phyloP scores from a whole-genome alignment of 2,329 filamentous ascomycete genomes.

The Pseudocercospora ulei region DNA sequence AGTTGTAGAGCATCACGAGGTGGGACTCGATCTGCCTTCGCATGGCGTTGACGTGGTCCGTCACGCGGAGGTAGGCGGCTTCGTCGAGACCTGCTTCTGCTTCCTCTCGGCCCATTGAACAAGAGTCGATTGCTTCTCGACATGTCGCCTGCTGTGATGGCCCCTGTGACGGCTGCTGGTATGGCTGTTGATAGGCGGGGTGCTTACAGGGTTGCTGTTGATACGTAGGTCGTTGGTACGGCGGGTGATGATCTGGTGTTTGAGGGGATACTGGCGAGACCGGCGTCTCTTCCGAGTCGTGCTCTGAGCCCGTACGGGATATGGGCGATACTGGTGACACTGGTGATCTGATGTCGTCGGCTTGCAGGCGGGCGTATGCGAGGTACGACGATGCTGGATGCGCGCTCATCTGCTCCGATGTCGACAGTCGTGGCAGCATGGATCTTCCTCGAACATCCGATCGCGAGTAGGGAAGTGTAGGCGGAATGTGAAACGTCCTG shows the following conservation, averaged over 20 bases:
- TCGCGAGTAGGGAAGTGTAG: conserved; percentile 21
- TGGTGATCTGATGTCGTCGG: conserved; percentile 9
- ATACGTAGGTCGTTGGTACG: no score
- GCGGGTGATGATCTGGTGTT: conserved; percentile 2
- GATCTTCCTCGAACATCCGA: conserved; percentile 8
- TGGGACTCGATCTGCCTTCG: conserved; percentile 32
- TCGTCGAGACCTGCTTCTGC: conserved; percentile 10
- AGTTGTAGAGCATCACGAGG: conserved; percentile 31
- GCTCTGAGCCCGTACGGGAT: conserved; percentile 4
- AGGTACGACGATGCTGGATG: background rate
- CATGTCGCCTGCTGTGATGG: background rate
- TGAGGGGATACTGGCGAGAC: conserved; percentile 5
- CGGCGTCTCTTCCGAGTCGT: background rate
- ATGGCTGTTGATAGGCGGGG: no score
- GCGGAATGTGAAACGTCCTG: conserved; percentile 23
- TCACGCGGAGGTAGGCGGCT: conserved; percentile 13
- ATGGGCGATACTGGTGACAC: conserved; percentile 16
- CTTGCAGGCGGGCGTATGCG: background rate
- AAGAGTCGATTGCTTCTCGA: background rate
- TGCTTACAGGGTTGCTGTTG: no score
- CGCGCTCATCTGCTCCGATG: conserved; percentile 2
- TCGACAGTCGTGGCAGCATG: conserved; percentile 18
- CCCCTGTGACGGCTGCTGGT: background rate
- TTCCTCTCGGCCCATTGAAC: background rate
- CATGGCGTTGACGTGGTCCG: conserved; percentile 25